A percentile compares a stretch with the other conserved stretches of the same genome.
Conservation (phyloP, 2,329 filamentous ascomycete species). For the Colletotrichum liriopes region DNA sequence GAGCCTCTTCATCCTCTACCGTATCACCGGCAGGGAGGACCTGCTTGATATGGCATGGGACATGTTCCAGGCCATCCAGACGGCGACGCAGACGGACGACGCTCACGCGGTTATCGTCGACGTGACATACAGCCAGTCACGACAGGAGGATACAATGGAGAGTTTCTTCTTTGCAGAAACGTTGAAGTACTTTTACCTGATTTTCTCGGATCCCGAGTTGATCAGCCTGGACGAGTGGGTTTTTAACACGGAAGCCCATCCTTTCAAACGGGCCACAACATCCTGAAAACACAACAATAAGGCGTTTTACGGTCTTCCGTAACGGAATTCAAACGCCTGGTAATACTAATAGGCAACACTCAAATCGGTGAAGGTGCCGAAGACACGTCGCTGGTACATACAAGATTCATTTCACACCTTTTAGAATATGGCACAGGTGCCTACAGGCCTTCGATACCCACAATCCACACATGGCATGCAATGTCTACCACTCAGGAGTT, state of each 20-base stretch:
- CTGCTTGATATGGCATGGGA: constrained; percentile 68
- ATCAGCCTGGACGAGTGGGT: constrained; percentile 80
- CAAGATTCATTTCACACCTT: background rate
- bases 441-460: constrained; percentile 2
- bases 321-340: background rate
- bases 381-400: background rate
- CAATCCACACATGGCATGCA: background rate
- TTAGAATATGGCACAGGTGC: background rate
- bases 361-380: background rate
- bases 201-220: constrained; percentile 75
- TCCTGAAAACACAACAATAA: background rate
- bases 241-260: constrained; percentile 70
- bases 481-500: background rate
- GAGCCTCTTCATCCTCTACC: constrained; percentile 70
- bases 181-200: constrained; percentile 82
- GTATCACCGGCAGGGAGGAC: constrained; percentile 63
- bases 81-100: constrained; percentile 61
- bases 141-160: constrained; percentile 62
- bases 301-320: background rate
- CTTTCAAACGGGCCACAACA: constrained; percentile 49
- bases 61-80: constrained; percentile 67
- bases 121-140: constrained; percentile 63
- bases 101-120: constrained; percentile 66
- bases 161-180: constrained; percentile 83
- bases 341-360: constrained; percentile 21